A percentile compares a stretch with the other conserved stretches of the same genome.
These are phyloP conservation scores for Ephemerocybe angulata DNA, from an alignment of 768 basidiomycete species.

Conservation along the genomic window DNA sequence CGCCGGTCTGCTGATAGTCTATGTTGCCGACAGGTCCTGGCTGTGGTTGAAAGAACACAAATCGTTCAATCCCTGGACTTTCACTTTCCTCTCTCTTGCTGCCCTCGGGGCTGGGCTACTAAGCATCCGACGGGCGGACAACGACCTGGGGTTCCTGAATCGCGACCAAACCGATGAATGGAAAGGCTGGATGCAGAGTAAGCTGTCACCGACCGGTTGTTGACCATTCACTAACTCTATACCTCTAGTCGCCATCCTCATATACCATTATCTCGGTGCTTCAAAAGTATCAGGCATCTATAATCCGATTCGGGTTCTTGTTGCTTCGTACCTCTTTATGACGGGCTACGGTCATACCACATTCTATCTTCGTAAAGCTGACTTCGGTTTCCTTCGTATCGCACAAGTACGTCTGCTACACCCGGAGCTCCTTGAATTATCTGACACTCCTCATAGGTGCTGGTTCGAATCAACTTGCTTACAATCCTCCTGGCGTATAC, in stretches of 20 bases:
- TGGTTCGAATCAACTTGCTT: conserved; percentile 81
- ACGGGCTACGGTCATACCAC: conserved; percentile 88
- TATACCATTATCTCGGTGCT: conserved; percentile 90
- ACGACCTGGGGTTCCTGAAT: conserved; percentile 85
- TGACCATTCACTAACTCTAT: conserved; percentile 4
- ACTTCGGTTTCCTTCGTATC: conserved; percentile 76
- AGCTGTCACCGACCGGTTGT: conserved; percentile 21
- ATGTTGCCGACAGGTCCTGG: conserved; percentile 78
- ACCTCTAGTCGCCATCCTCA: conserved; percentile 72
- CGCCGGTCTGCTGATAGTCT: conserved; percentile 45
- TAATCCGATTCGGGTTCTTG: conserved; percentile 84
- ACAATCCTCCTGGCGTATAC: conserved; percentile 81
- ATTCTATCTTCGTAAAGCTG: conserved; percentile 86
- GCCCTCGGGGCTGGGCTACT: conserved; percentile 55
- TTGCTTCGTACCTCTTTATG: conserved; percentile 90
- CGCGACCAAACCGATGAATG: conserved; percentile 94
- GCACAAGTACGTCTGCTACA: conserved; percentile 62
- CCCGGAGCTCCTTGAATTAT: background rate
- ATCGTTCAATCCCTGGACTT: conserved; percentile 67
- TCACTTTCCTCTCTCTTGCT: conserved; percentile 53
- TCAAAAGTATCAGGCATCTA: conserved; percentile 91
- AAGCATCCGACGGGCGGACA: conserved; percentile 68
- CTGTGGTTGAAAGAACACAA: conserved; percentile 92
- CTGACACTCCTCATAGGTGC: conserved; percentile 40
- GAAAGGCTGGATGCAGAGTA: conserved; percentile 99